phyloP scores from a whole-genome alignment of 371 early-diverging fungal genomes.

The Polyrhizophydium stewartii region DNA sequence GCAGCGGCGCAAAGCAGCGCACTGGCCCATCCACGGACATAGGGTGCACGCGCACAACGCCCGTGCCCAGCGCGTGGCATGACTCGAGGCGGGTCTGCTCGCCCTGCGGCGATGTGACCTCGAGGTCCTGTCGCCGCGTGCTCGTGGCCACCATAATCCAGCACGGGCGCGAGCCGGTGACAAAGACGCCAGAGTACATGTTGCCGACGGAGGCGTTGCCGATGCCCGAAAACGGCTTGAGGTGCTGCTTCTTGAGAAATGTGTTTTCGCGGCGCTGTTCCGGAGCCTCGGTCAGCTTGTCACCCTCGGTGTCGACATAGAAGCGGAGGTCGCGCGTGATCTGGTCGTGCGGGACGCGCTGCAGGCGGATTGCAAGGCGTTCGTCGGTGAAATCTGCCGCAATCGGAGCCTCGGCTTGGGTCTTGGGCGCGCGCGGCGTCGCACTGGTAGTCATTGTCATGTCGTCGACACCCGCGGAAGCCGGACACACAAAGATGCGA shows the following conservation, averaged over 20 bases:
- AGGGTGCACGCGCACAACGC: constrained; percentile 75
- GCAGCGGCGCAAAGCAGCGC: constrained; percentile 72
- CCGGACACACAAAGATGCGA: constrained; percentile 1
- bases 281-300: constrained; percentile 31
- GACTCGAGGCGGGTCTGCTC: constrained; percentile 12
- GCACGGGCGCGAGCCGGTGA: constrained; percentile 75
- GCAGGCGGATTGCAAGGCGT: constrained; percentile 66
- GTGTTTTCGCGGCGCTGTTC: constrained; percentile 9
- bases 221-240: constrained; percentile 28
- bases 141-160: constrained; percentile 70
- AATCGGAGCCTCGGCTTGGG: not conserved
- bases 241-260: constrained; percentile 29
- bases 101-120: constrained; percentile 14
- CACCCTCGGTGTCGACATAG: constrained; percentile 36
- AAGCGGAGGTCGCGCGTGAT: constrained; percentile 49
- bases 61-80: constrained; percentile 35
- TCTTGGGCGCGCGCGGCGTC: not conserved
- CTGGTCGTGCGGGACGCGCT: constrained; percentile 64
- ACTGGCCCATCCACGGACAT: constrained; percentile 64
- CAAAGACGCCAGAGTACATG: constrained; percentile 76
- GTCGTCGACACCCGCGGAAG: not conserved
- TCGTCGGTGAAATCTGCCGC: not conserved
- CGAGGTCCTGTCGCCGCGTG: constrained; percentile 11
- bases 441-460: not conserved
- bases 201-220: constrained; percentile 8